phyloP scores from a whole-genome alignment of 371 early-diverging fungal species.

The Mortierella sp. region DNA sequence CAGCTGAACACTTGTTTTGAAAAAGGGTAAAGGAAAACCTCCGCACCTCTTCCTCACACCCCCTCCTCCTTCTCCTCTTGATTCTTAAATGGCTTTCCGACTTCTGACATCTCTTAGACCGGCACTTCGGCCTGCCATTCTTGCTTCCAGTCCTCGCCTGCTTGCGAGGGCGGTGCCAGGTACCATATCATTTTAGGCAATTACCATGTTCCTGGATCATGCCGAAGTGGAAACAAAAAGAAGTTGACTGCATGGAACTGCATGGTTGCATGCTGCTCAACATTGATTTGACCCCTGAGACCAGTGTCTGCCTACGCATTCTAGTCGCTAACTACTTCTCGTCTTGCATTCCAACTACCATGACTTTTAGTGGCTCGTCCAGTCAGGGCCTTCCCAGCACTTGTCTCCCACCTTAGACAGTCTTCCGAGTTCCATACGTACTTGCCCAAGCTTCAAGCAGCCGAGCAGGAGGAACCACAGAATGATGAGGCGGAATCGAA shows the following conservation, averaged over 20 bases:
- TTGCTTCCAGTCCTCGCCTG: neutral
- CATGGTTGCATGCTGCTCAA: too few species aligned
- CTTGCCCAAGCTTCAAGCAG: conserved; percentile 23
- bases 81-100: neutral
- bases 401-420: conserved; percentile 37
- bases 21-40: too few species aligned
- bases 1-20: too few species aligned
- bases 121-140: neutral
- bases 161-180: neutral
- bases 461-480: conserved; percentile 21
- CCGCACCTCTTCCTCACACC: neutral
- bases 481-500: conserved; percentile 38
- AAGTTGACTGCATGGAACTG: neutral
- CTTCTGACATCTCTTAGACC: neutral
- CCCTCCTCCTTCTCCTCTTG: neutral
- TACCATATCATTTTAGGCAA: neutral
- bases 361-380: neutral
- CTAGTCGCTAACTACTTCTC: neutral
- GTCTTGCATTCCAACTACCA: neutral
- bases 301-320: neutral
- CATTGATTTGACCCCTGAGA: too few species aligned
- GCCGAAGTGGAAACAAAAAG: neutral
- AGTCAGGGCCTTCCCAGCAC: conserved; percentile 35
- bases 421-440: conserved; percentile 32
- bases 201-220: neutral